Conservation (phyloP, 108 stramenopile species). For the Cyclotella baltica region DNA sequence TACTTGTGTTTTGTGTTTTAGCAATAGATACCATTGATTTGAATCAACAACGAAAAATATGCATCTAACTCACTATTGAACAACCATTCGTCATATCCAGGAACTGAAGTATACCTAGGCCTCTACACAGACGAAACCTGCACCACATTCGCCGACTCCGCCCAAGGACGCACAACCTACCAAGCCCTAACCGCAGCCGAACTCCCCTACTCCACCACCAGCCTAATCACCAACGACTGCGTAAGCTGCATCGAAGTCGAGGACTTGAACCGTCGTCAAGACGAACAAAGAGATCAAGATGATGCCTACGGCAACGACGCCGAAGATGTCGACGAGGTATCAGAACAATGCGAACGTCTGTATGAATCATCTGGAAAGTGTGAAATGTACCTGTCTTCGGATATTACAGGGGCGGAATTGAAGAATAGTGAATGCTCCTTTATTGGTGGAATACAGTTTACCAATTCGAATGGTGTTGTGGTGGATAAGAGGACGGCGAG, state of each 20-base stretch:
- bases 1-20: not conserved
- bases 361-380: slow-evolving; percentile 41
- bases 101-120: slow-evolving; percentile 56
- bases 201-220: slow-evolving; percentile 34
- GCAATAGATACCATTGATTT: not conserved
- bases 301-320: slow-evolving; percentile 27
- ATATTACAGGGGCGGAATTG: not conserved
- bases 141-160: slow-evolving; percentile 58
- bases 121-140: slow-evolving; percentile 72
- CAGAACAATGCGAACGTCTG: slow-evolving; percentile 22
- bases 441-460: slow-evolving; percentile 39
- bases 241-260: slow-evolving; percentile 38
- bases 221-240: slow-evolving; percentile 41
- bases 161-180: slow-evolving; percentile 50
- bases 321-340: slow-evolving; percentile 22
- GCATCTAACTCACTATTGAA: not conserved
- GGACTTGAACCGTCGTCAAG: slow-evolving; percentile 24
- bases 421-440: slow-evolving; percentile 29
- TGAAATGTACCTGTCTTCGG: slow-evolving; percentile 6
- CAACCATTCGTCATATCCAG: not conserved
- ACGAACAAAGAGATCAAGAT: slow-evolving; percentile 22
- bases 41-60: not conserved
- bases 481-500: slow-evolving; percentile 15
- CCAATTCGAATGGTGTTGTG: slow-evolving; percentile 20
- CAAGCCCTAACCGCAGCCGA: slow-evolving; percentile 30